A percentile compares a stretch with the other conserved stretches of the same genome.
Conservation (phyloP, 2,329 filamentous ascomycete species). For the Coleophoma eucalyptorum region DNA sequence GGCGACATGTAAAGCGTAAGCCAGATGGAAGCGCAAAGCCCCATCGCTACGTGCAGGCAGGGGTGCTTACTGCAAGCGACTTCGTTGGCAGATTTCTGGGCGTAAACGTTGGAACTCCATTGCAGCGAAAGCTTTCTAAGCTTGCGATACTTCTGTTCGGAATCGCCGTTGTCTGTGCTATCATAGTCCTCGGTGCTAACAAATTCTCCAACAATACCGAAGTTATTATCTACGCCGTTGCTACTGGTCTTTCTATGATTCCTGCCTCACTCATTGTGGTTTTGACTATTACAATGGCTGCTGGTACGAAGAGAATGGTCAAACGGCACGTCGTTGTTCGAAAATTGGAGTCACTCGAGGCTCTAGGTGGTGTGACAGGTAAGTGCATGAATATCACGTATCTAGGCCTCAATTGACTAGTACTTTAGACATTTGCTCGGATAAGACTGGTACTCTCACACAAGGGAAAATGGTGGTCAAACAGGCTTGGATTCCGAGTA, state of each 20-base stretch:
- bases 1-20: conserved; percentile 42
- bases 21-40: conserved; percentile 44
- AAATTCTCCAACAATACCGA: conserved; percentile 44
- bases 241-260: conserved; percentile 56
- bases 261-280: conserved; percentile 61
- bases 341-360: conserved; percentile 51
- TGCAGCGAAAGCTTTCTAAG: conserved; percentile 63
- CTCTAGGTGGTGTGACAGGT: conserved; percentile 52
- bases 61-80: conserved; percentile 43
- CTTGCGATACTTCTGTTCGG: conserved; percentile 59
- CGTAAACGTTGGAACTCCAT: conserved; percentile 60
- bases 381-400: conserved; percentile 50
- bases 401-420: conserved; percentile 40
- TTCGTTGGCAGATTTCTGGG: conserved; percentile 58
- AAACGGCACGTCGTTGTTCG: conserved; percentile 53
- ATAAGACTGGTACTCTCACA: conserved; percentile 72
- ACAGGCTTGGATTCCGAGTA: conserved; percentile 49
- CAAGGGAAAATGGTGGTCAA: conserved; percentile 43
- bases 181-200: conserved; percentile 62
- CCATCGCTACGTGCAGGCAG: conserved; percentile 38
- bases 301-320: conserved; percentile 55
- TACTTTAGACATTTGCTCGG: conserved; percentile 56
- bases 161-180: conserved; percentile 60
- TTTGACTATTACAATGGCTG: conserved; percentile 64
- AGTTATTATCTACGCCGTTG: conserved; percentile 61